A percentile compares a stretch with the other conserved stretches of the same genome.
Evolutionary conservation across 768 basidiomycete species (phyloP).

Genomic region (Lentinula edodes): DNA sequence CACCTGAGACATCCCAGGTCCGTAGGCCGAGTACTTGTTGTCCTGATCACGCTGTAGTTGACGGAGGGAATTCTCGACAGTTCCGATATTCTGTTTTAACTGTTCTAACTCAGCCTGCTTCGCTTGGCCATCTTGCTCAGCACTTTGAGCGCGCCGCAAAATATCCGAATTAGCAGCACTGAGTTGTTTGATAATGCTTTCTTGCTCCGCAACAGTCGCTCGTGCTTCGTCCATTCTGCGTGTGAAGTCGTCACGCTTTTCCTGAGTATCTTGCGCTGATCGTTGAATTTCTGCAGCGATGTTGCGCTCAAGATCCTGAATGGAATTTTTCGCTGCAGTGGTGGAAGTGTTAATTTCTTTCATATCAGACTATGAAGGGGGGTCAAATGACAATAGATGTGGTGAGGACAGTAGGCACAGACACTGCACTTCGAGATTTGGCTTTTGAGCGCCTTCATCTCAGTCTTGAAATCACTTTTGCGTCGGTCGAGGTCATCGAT

Average conservation of each 20-base stretch:
- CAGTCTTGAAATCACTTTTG: constrained; percentile 26
- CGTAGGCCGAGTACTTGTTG: constrained; percentile 59
- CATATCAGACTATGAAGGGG: constrained; percentile 38
- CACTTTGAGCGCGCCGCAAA: constrained; percentile 19
- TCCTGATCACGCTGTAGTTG: constrained; percentile 45
- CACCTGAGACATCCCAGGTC: constrained; percentile 53
- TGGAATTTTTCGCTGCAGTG: background rate
- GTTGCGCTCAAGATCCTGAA: constrained; percentile 25
- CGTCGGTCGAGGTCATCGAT: constrained; percentile 38
- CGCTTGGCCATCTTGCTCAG: constrained; percentile 29
- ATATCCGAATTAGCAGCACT: constrained; percentile 27
- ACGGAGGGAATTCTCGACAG: constrained; percentile 44
- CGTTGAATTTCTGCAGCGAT: constrained; percentile 51
- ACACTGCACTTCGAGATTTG: constrained; percentile 42
- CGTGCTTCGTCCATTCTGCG: constrained; percentile 44
- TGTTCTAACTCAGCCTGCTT: constrained; percentile 25
- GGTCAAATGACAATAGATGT: background rate
- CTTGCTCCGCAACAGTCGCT: background rate
- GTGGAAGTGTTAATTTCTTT: constrained; percentile 40
- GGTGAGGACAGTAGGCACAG: constrained; percentile 11
- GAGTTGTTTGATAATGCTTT: constrained; percentile 15
- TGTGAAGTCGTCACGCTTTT: constrained; percentile 54
- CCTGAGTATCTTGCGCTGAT: constrained; percentile 52
- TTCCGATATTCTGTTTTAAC: constrained; percentile 35
- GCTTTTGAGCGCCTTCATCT: constrained; percentile 42